Base-by-base conservation (phyloP, 1,139 yeast genomes). In the Taphrina pruni region DNA sequence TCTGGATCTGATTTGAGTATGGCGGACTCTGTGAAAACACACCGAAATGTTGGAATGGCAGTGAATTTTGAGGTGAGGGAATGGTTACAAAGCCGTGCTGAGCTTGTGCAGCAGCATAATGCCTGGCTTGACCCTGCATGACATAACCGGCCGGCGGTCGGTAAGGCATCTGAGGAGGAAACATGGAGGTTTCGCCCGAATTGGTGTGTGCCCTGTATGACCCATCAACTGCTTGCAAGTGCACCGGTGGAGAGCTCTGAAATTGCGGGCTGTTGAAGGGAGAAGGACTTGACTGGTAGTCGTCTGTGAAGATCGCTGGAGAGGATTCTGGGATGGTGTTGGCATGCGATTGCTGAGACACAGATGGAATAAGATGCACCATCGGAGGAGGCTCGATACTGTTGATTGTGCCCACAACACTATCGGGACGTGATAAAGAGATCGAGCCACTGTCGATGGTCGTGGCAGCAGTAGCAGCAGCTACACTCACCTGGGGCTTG, bases 211-310 rank as follows among this genome's bases (percentile, higher is more conserved):
- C 12, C 26, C 54, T 7, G 9, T 36, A 8, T 20, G 46, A 36
- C 6, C 54, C 62, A 26, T 26, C 54, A 26, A 43, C 17, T 8
- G 62, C 8, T 6, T 46, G 62, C 26, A 58, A 43, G 41, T 58
- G 62, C 8, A 64, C 56, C 12, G 67, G 67, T 32, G 67, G 67
- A 21, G 67, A 64, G n/a, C 61, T 45, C 46, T 64, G 67, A 45
- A 55, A 64, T 14, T 32, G 67, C 12, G 67, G 67, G 8, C 61
- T 54, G 35, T 64, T 64, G 56, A 48, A 55, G 56, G 67, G 67
- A 17, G 67, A 64, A 3, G 61, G 61, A 21, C 60, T 52, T n/a
- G 55, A 41, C 21, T 64, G 67, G 38, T 55, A 64, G 48, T 64
- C 67, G 46, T 64, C 67, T 26, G 67, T 48, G n/a, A 43, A 55